These are phyloP conservation scores for Magnaporthiopsis incrustans DNA, from an alignment of 2,329 filamentous ascomycete species.

Conservation along the genomic window DNA sequence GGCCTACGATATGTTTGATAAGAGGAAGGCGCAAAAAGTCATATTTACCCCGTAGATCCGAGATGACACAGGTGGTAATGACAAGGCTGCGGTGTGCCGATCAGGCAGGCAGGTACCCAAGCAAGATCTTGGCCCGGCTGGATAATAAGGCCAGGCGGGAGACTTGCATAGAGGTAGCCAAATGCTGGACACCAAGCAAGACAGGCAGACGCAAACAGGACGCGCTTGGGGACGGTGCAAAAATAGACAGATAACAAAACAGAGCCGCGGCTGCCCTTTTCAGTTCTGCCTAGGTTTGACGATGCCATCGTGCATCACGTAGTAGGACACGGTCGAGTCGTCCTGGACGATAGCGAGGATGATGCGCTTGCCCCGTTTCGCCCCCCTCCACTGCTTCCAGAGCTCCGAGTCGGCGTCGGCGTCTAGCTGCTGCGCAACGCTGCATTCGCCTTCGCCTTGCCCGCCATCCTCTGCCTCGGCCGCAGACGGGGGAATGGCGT, in stretches of 20 bases:
- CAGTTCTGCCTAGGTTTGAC: conserved; percentile 81
- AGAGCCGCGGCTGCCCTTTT: conserved; percentile 13
- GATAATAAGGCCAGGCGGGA: too few relatives aligned
- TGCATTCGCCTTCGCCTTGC: conserved; percentile 12
- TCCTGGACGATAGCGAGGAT: conserved; percentile 69
- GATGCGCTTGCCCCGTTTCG: conserved; percentile 54
- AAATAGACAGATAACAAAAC: background rate
- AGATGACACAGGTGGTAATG: too few relatives aligned
- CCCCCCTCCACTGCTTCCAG: conserved; percentile 33
- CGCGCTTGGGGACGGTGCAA: background rate
- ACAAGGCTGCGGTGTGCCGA: too few relatives aligned
- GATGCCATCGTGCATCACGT: conserved; percentile 77
- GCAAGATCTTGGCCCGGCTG: too few relatives aligned
- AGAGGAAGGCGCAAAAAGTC: conserved; percentile 67
- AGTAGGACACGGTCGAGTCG: conserved; percentile 79
- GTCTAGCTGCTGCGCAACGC: conserved; percentile 4
- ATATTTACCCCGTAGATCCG: conserved; percentile 48
- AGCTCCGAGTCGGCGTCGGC: conserved; percentile 17
- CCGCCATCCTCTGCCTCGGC: background rate
- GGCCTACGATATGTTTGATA: conserved; percentile 64
- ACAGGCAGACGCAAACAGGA: background rate
- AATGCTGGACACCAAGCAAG: background rate
- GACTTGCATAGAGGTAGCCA: too few relatives aligned
- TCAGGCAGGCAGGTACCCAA: too few relatives aligned
- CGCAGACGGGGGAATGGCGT: conserved; percentile 31